phyloP scores from a whole-genome alignment of 768 basidiomycete genomes.

The Pleurotus eryngii region DNA sequence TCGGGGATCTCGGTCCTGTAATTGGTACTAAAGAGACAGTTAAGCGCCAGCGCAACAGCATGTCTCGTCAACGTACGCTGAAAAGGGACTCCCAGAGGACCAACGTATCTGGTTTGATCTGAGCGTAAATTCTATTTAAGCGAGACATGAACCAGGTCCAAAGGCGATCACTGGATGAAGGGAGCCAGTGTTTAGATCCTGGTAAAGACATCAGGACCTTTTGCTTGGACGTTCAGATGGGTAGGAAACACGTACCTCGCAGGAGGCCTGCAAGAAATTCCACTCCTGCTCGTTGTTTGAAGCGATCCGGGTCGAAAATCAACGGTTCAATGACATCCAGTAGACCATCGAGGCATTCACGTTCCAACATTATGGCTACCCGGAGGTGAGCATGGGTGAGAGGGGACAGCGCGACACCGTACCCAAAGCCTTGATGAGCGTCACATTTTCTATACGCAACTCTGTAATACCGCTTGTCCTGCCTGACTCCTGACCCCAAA shows the following conservation, averaged over 20 bases:
- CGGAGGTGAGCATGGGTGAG: too few relatives aligned
- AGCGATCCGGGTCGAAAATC: conserved; percentile 66
- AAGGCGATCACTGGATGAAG: conserved; percentile 43
- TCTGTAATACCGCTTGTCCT: conserved; percentile 50
- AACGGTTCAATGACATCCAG: conserved; percentile 58
- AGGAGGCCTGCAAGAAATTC: conserved; percentile 68
- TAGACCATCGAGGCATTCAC: conserved; percentile 46
- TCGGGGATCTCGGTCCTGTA: conserved; percentile 77
- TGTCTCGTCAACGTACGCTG: conserved; percentile 34
- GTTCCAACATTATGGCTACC: conserved; percentile 66
- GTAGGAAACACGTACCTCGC: conserved; percentile 47
- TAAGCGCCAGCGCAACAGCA: conserved; percentile 6
- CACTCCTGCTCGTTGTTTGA: conserved; percentile 78
- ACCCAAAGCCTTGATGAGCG: conserved; percentile 34
- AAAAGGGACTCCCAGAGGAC: conserved; percentile 71
- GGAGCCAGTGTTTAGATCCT: conserved; percentile 87
- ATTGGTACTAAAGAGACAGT: conserved; percentile 34
- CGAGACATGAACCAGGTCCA: conserved; percentile 72
- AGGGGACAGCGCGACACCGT: not conserved
- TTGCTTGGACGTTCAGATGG: too few relatives aligned
- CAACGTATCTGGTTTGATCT: conserved; percentile 85
- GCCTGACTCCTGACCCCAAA: conserved; percentile 83
- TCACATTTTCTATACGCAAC: conserved; percentile 48
- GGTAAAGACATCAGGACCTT: not conserved
- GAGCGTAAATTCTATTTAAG: conserved; percentile 60